phyloP scores from a whole-genome alignment of 805 yeast species.

The Kazachstania psychrophila region DNA sequence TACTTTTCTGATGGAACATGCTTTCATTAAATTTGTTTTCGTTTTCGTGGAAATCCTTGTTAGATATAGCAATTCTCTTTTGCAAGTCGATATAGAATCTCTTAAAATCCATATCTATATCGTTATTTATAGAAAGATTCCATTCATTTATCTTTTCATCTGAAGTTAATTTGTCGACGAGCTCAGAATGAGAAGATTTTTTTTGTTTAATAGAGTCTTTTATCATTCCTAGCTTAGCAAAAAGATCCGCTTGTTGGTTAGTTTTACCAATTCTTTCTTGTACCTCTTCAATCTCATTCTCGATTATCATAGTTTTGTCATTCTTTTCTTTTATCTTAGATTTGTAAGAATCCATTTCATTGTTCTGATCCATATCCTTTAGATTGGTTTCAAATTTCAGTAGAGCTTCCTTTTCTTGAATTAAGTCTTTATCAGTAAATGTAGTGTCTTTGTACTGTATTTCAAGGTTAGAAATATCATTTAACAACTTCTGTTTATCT shows the following conservation, averaged over 20 bases:
- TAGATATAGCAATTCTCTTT: conserved; percentile 11
- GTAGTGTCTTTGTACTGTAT: conserved; percentile 32
- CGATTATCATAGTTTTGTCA: conserved; percentile 30
- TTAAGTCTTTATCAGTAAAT: conserved; percentile 40
- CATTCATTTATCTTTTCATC: conserved; percentile 9
- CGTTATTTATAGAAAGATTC: conserved; percentile 9
- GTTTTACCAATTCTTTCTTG: conserved; percentile 41
- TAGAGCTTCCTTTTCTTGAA: conserved; percentile 37
- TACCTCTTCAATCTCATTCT: conserved; percentile 43
- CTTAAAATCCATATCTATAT: conserved; percentile 18
- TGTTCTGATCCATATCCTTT: conserved; percentile 22
- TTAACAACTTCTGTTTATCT: conserved; percentile 33
- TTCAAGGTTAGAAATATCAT: conserved; percentile 33
- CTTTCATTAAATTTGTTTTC: conserved; percentile 15
- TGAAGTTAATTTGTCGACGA: not conserved
- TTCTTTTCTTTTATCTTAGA: conserved; percentile 33
- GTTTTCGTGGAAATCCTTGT: conserved; percentile 7
- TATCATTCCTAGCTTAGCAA: conserved; percentile 42
- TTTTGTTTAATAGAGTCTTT: conserved; percentile 17
- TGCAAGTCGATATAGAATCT: conserved; percentile 14
- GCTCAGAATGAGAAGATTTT: conserved; percentile 8
- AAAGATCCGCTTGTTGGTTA: conserved; percentile 49
- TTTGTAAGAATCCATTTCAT: conserved; percentile 25
- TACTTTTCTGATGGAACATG: conserved; percentile 7
- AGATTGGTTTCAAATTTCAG: conserved; percentile 32